phyloP scores from a whole-genome alignment of 495 filamentous ascomycete genomes.

The Pyrenula massariospora region DNA sequence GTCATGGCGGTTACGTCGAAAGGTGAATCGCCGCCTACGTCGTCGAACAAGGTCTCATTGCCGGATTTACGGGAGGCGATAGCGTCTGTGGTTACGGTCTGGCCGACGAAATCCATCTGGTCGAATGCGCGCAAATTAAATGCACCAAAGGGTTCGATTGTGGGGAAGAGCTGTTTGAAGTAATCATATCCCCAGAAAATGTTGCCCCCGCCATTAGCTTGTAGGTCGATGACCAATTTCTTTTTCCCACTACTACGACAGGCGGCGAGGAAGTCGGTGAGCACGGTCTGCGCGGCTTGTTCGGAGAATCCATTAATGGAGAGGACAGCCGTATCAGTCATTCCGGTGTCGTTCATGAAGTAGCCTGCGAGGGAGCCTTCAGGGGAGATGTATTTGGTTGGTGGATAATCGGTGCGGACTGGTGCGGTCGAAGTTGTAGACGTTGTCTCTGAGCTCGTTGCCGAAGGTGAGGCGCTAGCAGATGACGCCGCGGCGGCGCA shows the following conservation, averaged over 20 bases:
- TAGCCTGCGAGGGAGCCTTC: neutral
- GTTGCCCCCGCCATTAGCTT: slow-evolving; percentile 43
- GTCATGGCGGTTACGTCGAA: neutral
- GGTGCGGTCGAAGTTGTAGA: neutral
- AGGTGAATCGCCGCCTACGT: neutral
- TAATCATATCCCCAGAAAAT: slow-evolving; percentile 10
- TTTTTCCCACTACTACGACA: slow-evolving; percentile 17
- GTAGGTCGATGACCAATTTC: slow-evolving; percentile 43
- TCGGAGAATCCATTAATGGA: neutral
- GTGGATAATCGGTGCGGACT: neutral
- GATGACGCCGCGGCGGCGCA: neutral
- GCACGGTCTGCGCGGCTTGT: neutral
- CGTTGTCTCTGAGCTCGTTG: neutral
- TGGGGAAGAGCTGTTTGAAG: neutral
- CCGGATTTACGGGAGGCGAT: neutral
- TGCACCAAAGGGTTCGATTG: neutral
- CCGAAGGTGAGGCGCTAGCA: neutral
- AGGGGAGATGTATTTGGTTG: neutral
- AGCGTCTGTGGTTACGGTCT: neutral
- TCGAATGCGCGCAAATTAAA: neutral
- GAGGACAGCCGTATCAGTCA: neutral
- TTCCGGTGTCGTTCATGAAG: neutral
- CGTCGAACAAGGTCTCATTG: neutral
- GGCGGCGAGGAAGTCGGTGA: neutral
- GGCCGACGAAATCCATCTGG: neutral